phyloP scores from a whole-genome alignment of 2,329 filamentous ascomycete genomes.

The Fusarium pilosicola region DNA sequence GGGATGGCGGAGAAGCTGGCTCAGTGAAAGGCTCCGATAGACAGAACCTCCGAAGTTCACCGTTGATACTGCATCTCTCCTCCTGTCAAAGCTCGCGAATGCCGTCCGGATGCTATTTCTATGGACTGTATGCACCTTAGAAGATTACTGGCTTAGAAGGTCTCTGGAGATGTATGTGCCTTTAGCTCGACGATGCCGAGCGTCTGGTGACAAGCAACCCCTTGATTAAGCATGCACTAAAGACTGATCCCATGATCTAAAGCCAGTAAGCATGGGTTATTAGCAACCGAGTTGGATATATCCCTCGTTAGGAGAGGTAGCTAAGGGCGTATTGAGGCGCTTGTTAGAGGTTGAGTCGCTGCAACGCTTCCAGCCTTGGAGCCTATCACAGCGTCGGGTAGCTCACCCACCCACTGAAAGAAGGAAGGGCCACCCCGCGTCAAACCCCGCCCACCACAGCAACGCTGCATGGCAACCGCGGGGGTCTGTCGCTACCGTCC shows the following conservation, averaged over 20 bases:
- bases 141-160: neutral
- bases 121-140: neutral
- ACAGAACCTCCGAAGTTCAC: neutral
- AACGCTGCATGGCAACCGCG: slow-evolving; percentile 24
- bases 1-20: neutral
- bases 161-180: neutral
- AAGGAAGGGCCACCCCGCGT: slow-evolving; percentile 29
- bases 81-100: neutral
- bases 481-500: neutral
- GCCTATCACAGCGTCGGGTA: neutral
- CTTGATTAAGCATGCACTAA: slow-evolving; percentile 24
- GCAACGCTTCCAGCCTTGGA: neutral
- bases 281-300: slow-evolving; percentile 14
- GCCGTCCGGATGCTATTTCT: neutral
- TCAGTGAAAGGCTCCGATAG: neutral
- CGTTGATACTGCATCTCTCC: no score
- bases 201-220: slow-evolving; percentile 15
- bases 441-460: slow-evolving; percentile 33
- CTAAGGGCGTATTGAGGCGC: neutral
- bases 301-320: slow-evolving; percentile 11
- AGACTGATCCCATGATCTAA: slow-evolving; percentile 24
- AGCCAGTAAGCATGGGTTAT: neutral
- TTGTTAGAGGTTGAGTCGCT: slow-evolving; percentile 20
- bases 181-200: neutral
- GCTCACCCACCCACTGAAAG: slow-evolving; percentile 9